Evolutionary conservation across 2,329 filamentous ascomycete species (phyloP).

Genomic region (Colletotrichum brevisporum): DNA sequence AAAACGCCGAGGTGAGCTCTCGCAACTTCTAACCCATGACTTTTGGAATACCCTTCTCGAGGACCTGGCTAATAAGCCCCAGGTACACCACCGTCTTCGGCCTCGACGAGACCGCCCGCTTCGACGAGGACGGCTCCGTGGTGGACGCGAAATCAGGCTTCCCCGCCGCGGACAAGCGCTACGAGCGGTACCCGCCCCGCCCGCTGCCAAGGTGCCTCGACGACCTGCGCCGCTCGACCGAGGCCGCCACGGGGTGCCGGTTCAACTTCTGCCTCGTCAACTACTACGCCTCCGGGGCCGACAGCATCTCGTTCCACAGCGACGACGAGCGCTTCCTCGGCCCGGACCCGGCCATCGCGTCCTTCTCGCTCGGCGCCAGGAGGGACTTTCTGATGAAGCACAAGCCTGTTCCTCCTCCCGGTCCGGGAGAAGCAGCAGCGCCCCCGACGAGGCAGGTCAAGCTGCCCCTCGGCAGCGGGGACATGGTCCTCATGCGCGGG

Average conservation of each 20-base stretch:
- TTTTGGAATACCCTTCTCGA: too few relatives aligned
- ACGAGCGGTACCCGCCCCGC: conserved; percentile 70
- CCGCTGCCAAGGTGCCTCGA: conserved; percentile 81
- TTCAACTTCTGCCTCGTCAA: conserved; percentile 89
- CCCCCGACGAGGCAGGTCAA: conserved; percentile 58
- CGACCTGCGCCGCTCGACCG: conserved; percentile 72
- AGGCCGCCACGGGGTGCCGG: conserved; percentile 74
- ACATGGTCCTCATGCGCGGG: conserved; percentile 86
- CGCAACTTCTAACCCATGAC: too few relatives aligned
- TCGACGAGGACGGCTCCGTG: conserved; percentile 60
- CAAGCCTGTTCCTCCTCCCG: conserved; percentile 68
- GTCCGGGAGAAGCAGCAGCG: conserved; percentile 26
- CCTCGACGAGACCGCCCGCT: conserved; percentile 73
- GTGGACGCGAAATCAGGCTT: conserved; percentile 59
- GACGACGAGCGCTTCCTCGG: conserved; percentile 87
- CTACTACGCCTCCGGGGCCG: conserved; percentile 83
- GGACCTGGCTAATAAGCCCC: too few relatives aligned
- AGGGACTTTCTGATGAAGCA: conserved; percentile 86
- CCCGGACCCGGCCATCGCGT: conserved; percentile 78
- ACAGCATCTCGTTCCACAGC: conserved; percentile 85
- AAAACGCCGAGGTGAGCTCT: conserved; percentile 60
- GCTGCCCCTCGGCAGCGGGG: conserved; percentile 73
- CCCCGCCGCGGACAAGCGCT: conserved; percentile 66
- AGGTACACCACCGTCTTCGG: conserved; percentile 71
- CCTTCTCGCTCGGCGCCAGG: conserved; percentile 78